Conservation (phyloP, 2,329 filamentous ascomycete genomes). For the Rachicladosporium sp. region DNA sequence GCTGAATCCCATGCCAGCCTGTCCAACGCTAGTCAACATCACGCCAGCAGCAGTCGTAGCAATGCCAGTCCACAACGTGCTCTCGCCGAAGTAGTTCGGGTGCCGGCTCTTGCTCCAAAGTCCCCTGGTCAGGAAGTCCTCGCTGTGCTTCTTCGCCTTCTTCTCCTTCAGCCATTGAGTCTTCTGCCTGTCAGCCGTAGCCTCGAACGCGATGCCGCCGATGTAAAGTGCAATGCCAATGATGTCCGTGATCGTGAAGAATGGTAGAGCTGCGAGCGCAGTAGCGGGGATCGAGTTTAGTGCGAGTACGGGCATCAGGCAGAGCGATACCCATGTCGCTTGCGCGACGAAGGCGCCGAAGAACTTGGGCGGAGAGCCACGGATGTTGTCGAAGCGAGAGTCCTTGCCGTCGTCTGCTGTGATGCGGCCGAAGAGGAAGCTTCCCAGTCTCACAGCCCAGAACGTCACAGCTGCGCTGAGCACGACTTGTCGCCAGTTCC, state of each 20-base stretch:
- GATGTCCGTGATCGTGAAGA: constrained; percentile 40
- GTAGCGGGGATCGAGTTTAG: constrained; percentile 49
- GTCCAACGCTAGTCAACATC: constrained; percentile 42
- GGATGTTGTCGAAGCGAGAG: constrained; percentile 45
- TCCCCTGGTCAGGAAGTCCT: constrained; percentile 52
- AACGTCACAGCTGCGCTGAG: constrained; percentile 44
- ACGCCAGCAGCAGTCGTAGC: constrained; percentile 47
- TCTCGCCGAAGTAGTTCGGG: constrained; percentile 64
- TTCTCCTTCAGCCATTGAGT: constrained; percentile 48
- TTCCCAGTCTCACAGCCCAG: constrained; percentile 52
- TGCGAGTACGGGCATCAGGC: constrained; percentile 51
- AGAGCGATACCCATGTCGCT: constrained; percentile 57
- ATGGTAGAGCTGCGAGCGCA: constrained; percentile 38
- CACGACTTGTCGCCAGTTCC: constrained; percentile 52
- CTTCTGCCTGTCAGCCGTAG: constrained; percentile 53
- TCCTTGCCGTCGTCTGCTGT: constrained; percentile 45
- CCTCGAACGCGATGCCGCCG: constrained; percentile 49
- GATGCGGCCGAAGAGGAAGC: constrained; percentile 52
- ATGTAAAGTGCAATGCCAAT: constrained; percentile 46
- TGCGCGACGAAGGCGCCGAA: constrained; percentile 46
- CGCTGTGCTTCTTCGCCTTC: constrained; percentile 52
- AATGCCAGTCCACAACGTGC: constrained; percentile 56
- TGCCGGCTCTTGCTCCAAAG: constrained; percentile 50
- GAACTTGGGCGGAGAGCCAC: constrained; percentile 41
- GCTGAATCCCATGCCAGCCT: constrained; percentile 45